Base-by-base conservation (phyloP, 768 basidiomycete genomes). In the Tulasnella calospora region DNA sequence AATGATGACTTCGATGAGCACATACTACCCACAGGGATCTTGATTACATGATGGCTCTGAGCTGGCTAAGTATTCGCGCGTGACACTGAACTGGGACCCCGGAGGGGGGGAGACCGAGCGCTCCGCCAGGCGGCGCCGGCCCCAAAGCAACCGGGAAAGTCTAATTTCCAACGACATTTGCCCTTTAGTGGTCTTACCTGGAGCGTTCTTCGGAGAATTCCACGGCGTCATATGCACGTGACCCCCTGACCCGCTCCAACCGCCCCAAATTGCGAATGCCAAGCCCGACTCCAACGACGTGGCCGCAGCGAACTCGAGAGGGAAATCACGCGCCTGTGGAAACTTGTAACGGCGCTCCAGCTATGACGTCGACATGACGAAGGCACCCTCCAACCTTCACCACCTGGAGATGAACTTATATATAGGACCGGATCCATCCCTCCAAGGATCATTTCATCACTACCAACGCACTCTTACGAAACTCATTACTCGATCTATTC, bases 271-370 rank as follows among this genome's bases (percentile, higher is more conserved):
- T n/a, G 61, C 61, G 61, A 27, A 67, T 27, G n/a, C 27, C 61
- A 27, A 67, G 33, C 61, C n/a, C 61, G 61, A 67, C 61, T 67
- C 61, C 61, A 67, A 27, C 30, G 12, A 15, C 41, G 61, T 5
- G 19, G 61, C 61, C 61, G 61, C 30, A 67, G 61, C 61, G 61
- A 67, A 12, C 61, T 67, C 61, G n/a, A 9, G 15, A 17, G 6
- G 12, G 12, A 67, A n/a, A 15, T 67, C 61, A 67, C 33, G 61
- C 61, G 61, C 61, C 61, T 67, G 61, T 67, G 61, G 61, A 67
- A 67, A 67, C 61, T 67, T 67, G 61, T 67, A 67, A 51, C 33
- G 61, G 61, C 61, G 61, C 61, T 67, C 61, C 61, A 67, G 61
- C 30, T 27, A 67, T 67, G 61, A 67, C 61, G 61, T 67, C 15